phyloP scores from a whole-genome alignment of 2,329 filamentous ascomycete genomes.

The Cordyceps tenuipes region DNA sequence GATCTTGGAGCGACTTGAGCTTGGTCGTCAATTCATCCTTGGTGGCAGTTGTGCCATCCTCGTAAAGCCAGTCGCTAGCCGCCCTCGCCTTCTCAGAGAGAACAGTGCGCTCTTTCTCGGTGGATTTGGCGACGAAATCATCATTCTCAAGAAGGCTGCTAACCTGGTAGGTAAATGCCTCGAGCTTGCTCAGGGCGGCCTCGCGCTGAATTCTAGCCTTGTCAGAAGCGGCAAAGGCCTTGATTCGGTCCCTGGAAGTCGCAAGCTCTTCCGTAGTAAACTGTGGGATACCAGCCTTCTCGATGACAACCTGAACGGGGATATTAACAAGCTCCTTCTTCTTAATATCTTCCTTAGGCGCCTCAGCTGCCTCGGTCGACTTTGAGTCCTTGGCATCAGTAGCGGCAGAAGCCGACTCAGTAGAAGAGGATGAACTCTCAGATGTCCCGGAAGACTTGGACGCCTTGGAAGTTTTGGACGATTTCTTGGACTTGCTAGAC shows the following conservation, averaged over 20 bases:
- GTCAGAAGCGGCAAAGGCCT: constrained; percentile 81
- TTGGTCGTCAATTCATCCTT: constrained; percentile 67
- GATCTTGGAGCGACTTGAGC: constrained; percentile 66
- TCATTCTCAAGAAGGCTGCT: constrained; percentile 75
- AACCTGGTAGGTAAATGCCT: constrained; percentile 83
- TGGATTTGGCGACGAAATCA: constrained; percentile 64
- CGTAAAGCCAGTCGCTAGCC: constrained; percentile 85
- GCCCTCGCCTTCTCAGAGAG: constrained; percentile 61
- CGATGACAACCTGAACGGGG: constrained; percentile 40
- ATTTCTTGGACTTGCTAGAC: constrained; percentile 13
- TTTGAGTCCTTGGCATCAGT: constrained; percentile 38
- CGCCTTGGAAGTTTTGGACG: not conserved
- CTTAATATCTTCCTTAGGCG: constrained; percentile 45
- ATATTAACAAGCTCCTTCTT: constrained; percentile 52
- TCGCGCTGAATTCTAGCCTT: constrained; percentile 67
- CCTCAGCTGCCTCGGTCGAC: constrained; percentile 29
- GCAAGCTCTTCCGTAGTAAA: constrained; percentile 41
- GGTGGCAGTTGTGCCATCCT: constrained; percentile 67
- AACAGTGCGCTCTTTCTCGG: constrained; percentile 54
- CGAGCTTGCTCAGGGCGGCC: constrained; percentile 86
- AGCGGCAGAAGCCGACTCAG: constrained; percentile 30
- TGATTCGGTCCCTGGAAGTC: constrained; percentile 59
- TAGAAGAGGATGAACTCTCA: constrained; percentile 18
- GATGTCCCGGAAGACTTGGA: not conserved
- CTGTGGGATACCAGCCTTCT: constrained; percentile 41